Conservation (phyloP, 192 early-diverging fungal species). For the Pilaira anomala region DNA sequence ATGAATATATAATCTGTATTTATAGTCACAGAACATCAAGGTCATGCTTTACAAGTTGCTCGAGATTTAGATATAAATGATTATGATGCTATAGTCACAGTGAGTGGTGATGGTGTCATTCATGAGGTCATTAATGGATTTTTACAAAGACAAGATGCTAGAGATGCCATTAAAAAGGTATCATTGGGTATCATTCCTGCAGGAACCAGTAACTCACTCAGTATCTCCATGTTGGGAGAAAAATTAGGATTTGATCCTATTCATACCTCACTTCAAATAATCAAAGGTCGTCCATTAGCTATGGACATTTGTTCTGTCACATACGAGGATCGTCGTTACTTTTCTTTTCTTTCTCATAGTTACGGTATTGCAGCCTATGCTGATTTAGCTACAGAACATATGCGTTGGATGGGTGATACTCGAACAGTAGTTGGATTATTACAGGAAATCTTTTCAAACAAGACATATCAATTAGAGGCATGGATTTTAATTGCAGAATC, state of each 20-base stretch:
- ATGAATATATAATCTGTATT: neutral
- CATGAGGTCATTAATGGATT: constrained; percentile 82
- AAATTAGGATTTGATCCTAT: constrained; percentile 35
- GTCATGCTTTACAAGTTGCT: constrained; percentile 64
- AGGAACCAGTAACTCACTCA: constrained; percentile 56
- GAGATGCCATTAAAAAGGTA: constrained; percentile 45
- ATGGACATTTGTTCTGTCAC: constrained; percentile 57
- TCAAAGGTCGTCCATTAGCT: constrained; percentile 48
- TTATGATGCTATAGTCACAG: constrained; percentile 60
- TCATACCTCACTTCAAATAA: constrained; percentile 36
- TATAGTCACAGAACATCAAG: constrained; percentile 56
- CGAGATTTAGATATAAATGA: constrained; percentile 46
- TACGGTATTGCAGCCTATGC: constrained; percentile 57
- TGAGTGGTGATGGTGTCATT: constrained; percentile 80
- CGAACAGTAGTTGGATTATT: constrained; percentile 43
- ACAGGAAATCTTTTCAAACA: constrained; percentile 39
- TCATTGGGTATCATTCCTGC: constrained; percentile 65
- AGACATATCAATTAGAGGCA: constrained; percentile 39
- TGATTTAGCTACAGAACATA: constrained; percentile 52
- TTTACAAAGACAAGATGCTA: constrained; percentile 66
- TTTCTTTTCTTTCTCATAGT: constrained; percentile 55
- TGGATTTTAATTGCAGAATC: constrained; percentile 43
- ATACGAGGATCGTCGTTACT: constrained; percentile 41
- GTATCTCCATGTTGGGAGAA: constrained; percentile 49
- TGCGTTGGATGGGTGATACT: constrained; percentile 59